phyloP scores from a whole-genome alignment of 1,284 basidiomycete species.

The Bjerkandera adusta region DNA sequence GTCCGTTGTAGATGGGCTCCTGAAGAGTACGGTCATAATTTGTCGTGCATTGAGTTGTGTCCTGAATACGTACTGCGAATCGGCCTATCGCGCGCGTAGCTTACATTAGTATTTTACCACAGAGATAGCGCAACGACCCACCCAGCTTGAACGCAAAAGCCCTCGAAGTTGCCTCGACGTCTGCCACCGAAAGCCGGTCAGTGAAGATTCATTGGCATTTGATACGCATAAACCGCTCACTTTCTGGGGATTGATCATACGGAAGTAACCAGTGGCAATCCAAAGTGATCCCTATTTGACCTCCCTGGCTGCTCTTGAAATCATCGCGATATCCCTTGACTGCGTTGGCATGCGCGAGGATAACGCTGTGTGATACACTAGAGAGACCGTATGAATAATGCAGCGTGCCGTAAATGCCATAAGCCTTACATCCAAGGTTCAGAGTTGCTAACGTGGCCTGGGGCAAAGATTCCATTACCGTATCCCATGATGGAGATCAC shows the following conservation, averaged over 20 bases:
- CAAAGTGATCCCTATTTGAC: constrained; percentile 67
- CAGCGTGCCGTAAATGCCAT: neutral
- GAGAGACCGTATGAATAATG: neutral
- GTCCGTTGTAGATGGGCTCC: constrained; percentile 50
- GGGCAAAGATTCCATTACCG: constrained; percentile 59
- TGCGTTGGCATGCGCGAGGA: constrained; percentile 69
- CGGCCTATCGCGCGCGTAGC: neutral
- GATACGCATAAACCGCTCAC: constrained; percentile 26
- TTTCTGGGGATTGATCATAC: constrained; percentile 44
- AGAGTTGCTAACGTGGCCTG: constrained; percentile 63
- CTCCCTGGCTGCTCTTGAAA: constrained; percentile 54
- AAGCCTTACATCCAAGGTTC: constrained; percentile 68
- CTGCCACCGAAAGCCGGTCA: constrained; percentile 23
- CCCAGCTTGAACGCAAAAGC: constrained; percentile 39
- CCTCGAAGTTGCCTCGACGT: constrained; percentile 41
- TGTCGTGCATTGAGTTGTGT: neutral
- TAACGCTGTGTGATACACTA: constrained; percentile 66
- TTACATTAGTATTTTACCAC: too few relatives aligned
- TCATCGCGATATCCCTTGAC: constrained; percentile 62
- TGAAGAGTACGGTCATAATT: constrained; percentile 11
- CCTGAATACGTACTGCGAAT: neutral
- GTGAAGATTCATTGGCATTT: neutral
- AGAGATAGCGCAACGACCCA: constrained; percentile 7
- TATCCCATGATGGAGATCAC: constrained; percentile 66
- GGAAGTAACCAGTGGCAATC: constrained; percentile 53